Percentiles rank a stretch among this genome's conserved stretches.
These are phyloP conservation scores for Diddensiella caesifluorescens DNA, from an alignment of 805 yeast species.

Conservation along the genomic window DNA sequence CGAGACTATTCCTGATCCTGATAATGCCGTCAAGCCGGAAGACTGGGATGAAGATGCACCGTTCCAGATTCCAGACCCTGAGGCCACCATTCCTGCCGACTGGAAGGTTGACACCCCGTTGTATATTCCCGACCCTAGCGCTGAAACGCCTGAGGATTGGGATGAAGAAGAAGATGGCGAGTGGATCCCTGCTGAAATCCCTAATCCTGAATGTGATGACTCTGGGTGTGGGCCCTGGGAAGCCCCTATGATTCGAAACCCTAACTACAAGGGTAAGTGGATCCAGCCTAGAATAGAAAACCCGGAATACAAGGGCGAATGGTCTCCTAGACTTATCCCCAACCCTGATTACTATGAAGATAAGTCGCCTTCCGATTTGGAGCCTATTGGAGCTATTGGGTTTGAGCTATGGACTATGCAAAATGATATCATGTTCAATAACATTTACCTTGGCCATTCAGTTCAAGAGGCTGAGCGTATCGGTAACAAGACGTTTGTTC, in stretches of 20 bases:
- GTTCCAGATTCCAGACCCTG: constrained; percentile 58
- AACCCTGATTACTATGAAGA: constrained; percentile 71
- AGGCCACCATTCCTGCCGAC: constrained; percentile 60
- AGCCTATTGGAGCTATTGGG: constrained; percentile 73
- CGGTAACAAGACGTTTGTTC: constrained; percentile 68
- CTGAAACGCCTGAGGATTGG: constrained; percentile 72
- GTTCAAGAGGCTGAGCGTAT: constrained; percentile 76
- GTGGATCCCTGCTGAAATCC: constrained; percentile 67
- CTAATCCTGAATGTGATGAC: constrained; percentile 65
- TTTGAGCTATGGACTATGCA: constrained; percentile 90
- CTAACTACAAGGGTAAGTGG: constrained; percentile 77
- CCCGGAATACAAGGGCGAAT: constrained; percentile 74
- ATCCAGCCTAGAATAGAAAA: constrained; percentile 58
- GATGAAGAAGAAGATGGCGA: constrained; percentile 86
- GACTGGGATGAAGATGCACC: constrained; percentile 82
- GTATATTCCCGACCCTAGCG: constrained; percentile 62
- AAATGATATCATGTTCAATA: constrained; percentile 66
- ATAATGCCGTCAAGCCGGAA: constrained; percentile 58
- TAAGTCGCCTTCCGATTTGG: constrained; percentile 50
- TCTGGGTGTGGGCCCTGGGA: constrained; percentile 77
- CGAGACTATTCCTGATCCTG: constrained; percentile 62
- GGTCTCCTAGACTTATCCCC: constrained; percentile 60
- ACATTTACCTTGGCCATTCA: constrained; percentile 80
- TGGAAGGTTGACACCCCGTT: constrained; percentile 68
- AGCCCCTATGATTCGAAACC: constrained; percentile 61